Evolutionary conservation across 2,329 filamentous ascomycete species (phyloP).

Genomic region (Diaporthe destruens): DNA sequence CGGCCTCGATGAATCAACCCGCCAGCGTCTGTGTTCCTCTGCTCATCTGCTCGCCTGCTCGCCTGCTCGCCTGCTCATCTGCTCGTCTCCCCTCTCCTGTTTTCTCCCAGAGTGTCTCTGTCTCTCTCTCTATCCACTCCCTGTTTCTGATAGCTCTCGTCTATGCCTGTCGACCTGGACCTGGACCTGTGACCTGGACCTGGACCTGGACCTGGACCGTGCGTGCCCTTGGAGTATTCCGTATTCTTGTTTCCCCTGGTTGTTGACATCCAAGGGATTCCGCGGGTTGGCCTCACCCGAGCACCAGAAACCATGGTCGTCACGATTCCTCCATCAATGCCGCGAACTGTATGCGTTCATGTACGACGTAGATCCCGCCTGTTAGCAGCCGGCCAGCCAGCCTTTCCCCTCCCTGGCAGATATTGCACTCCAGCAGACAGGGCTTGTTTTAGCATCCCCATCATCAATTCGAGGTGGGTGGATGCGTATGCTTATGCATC

Average conservation of each 20-base stretch:
- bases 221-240: too few species aligned
- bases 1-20: conserved; percentile 32
- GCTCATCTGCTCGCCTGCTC: neutral
- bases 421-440: neutral
- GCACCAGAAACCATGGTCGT: conserved; percentile 25
- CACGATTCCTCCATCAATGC: conserved; percentile 22
- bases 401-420: neutral
- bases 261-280: conserved; percentile 16
- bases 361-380: conserved; percentile 28
- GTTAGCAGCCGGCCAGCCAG: conserved; percentile 6
- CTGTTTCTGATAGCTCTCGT: neutral
- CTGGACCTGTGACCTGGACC: too few species aligned
- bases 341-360: conserved; percentile 30
- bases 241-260: conserved; percentile 15
- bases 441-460: neutral
- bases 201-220: too few species aligned
- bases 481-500: too few species aligned
- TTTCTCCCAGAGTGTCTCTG: too few species aligned
- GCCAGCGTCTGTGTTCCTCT: conserved; percentile 33
- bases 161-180: neutral
- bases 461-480: neutral
- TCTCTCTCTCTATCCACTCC: too few species aligned
- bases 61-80: neutral
- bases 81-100: too few species aligned
- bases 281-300: conserved; percentile 23